Percentiles rank a stretch among this genome's conserved stretches.
Conservation (phyloP, 208 protist species). For the Sergeia podlipaevii region DNA sequence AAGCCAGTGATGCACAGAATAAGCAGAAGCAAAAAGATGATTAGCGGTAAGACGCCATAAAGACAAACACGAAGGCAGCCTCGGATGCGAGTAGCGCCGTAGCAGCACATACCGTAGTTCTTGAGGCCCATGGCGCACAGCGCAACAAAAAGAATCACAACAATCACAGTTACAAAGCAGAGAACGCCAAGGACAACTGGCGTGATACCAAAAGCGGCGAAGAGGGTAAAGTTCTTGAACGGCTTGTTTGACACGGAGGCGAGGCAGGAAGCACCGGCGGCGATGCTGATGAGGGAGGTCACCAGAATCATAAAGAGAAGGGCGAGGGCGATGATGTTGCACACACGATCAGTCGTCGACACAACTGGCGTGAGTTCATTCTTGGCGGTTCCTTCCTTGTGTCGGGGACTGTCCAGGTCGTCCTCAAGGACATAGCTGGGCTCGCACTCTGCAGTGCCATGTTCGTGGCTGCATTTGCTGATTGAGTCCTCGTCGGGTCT, state of each 20-base stretch:
- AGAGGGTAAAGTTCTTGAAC: slow-evolving; percentile 39
- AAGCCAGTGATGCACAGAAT: slow-evolving; percentile 36
- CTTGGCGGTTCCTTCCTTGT: too few relatives aligned
- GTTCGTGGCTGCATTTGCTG: too few relatives aligned
- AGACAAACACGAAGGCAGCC: slow-evolving; percentile 23
- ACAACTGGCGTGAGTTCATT: too few relatives aligned
- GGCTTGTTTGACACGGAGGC: slow-evolving; percentile 25
- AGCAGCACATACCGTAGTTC: slow-evolving; percentile 53
- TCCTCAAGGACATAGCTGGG: too few relatives aligned
- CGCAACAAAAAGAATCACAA: slow-evolving; percentile 29
- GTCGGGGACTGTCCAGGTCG: too few relatives aligned
- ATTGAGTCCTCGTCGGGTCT: too few relatives aligned
- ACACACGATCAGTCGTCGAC: slow-evolving; percentile 17
- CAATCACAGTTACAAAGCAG: slow-evolving; percentile 15
- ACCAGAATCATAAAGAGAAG: slow-evolving; percentile 39
- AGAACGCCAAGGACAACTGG: slow-evolving; percentile 30
- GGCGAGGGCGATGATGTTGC: slow-evolving; percentile 24
- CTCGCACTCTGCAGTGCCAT: too few relatives aligned
- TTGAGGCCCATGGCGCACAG: slow-evolving; percentile 30
- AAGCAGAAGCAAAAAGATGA: slow-evolving; percentile 37
- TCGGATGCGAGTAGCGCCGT: slow-evolving; percentile 15
- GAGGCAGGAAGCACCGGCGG: slow-evolving; percentile 39
- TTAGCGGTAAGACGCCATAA: slow-evolving; percentile 39
- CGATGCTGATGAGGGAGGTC: slow-evolving; percentile 38
- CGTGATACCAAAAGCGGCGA: slow-evolving; percentile 27